A percentile compares a stretch with the other conserved stretches of the same genome.
These are phyloP conservation scores for Piper betle DNA, from an alignment of 164 flowering plant species.

Conservation along the genomic window DNA sequence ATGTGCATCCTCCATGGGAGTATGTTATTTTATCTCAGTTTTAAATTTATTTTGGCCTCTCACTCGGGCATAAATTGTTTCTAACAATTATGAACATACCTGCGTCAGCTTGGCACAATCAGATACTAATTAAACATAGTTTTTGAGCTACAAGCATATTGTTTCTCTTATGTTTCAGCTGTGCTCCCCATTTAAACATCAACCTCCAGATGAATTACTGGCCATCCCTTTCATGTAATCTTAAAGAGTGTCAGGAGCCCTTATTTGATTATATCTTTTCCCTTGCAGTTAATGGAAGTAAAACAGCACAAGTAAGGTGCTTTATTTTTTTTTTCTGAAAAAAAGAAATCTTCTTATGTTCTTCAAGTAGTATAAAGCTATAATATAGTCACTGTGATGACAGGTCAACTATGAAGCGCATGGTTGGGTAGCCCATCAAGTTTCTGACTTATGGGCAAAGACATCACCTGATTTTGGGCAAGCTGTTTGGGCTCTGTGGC, in stretches of 20 bases:
- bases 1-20: conserved; percentile 90
- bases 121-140: too few species aligned
- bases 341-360: not conserved
- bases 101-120: too few species aligned
- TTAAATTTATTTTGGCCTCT: too few species aligned
- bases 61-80: not conserved
- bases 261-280: conserved; percentile 69
- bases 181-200: conserved; percentile 89
- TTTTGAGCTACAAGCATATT: not conserved
- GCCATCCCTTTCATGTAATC: conserved; percentile 91
- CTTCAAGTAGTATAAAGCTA: not conserved
- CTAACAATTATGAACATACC: too few species aligned
- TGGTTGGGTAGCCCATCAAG: conserved; percentile 96
- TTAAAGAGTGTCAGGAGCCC: conserved; percentile 84
- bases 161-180: conserved; percentile 25
- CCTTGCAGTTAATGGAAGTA: conserved; percentile 67
- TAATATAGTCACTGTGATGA: not conserved
- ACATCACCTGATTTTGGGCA: conserved; percentile 72
- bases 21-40: conserved; percentile 21
- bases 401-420: conserved; percentile 81
- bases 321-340: not conserved
- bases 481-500: conserved; percentile 93
- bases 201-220: conserved; percentile 99
- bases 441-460: conserved; percentile 91
- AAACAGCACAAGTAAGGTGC: conserved; percentile 63